Percentiles rank a stretch among this genome's conserved stretches.
Evolutionary conservation across 768 basidiomycete genomes (phyloP).

Genomic region (Rhodotorula taiwanensis): DNA sequence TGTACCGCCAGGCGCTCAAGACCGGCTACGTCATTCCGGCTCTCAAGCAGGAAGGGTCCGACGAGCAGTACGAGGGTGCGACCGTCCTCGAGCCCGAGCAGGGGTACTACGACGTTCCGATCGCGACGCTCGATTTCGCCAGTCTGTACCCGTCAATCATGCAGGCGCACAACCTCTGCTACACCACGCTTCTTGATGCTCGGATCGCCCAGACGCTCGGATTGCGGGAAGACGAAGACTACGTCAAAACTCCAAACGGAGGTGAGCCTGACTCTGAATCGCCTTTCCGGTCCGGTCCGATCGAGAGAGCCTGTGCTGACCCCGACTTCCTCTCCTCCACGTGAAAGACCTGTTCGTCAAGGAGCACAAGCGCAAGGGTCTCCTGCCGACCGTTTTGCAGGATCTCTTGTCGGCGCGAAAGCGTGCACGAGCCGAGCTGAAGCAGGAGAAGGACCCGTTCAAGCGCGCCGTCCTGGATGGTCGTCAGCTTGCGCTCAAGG

Average conservation of each 20-base stretch:
- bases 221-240: conserved; percentile 78
- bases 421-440: conserved; percentile 87
- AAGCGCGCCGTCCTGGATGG: conserved; percentile 95
- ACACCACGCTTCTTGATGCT: conserved; percentile 88
- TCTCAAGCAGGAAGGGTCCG: conserved; percentile 78
- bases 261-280: conserved; percentile 55
- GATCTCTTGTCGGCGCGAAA: conserved; percentile 90
- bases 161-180: conserved; percentile 99
- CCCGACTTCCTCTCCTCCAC: background rate
- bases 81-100: conserved; percentile 96
- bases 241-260: conserved; percentile 90
- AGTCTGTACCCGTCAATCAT: conserved; percentile 99
- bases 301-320: too few relatives aligned
- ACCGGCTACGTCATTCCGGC: conserved; percentile 86
- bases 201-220: conserved; percentile 65
- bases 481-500: conserved; percentile 92
- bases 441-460: conserved; percentile 94
- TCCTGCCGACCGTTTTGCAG: conserved; percentile 84
- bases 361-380: conserved; percentile 66
- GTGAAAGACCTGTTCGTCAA: conserved; percentile 90
- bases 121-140: conserved; percentile 96
- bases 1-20: conserved; percentile 84
- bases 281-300: background rate
- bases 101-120: conserved; percentile 92
- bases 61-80: conserved; percentile 97